These are phyloP conservation scores for Aspergillus sp. DNA, from an alignment of 2,329 filamentous ascomycete species.

Conservation along the genomic window DNA sequence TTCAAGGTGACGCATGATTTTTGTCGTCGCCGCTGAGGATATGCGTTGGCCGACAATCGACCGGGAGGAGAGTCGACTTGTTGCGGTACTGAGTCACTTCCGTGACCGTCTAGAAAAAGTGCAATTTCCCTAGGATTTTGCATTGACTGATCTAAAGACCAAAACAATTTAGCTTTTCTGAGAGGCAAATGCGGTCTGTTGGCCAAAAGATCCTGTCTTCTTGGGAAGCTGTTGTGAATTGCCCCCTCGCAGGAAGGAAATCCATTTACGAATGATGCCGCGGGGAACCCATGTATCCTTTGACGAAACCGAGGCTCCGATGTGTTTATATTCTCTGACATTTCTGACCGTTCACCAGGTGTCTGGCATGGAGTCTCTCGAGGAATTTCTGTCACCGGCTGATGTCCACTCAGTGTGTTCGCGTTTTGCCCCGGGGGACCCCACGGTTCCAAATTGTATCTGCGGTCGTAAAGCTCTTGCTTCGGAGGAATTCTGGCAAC, in stretches of 20 bases:
- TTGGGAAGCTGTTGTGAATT: neutral
- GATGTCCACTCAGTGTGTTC: neutral
- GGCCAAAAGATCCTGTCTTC: neutral
- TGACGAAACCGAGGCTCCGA: neutral
- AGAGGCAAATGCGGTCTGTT: neutral
- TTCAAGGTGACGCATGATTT: neutral
- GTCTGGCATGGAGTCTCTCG: neutral
- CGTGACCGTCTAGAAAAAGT: neutral
- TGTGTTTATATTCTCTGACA: no score
- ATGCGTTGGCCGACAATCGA: slow-evolving; percentile 1
- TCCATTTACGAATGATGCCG: no score
- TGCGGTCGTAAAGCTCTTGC: slow-evolving; percentile 17
- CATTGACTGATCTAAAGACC: neutral
- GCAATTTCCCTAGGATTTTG: neutral
- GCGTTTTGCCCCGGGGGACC: slow-evolving; percentile 3
- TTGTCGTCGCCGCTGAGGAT: neutral
- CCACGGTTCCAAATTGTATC: slow-evolving; percentile 21
- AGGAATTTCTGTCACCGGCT: neutral
- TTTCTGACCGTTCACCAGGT: neutral
- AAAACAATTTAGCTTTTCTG: neutral
- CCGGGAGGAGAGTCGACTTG: slow-evolving; percentile 11
- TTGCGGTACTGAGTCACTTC: neutral
- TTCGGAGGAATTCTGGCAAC: slow-evolving; percentile 20
- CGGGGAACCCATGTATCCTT: neutral
- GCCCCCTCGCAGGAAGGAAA: neutral